These are phyloP conservation scores for Andrographis paniculata DNA, from an alignment of 305 asterid species.

Conservation along the genomic window DNA sequence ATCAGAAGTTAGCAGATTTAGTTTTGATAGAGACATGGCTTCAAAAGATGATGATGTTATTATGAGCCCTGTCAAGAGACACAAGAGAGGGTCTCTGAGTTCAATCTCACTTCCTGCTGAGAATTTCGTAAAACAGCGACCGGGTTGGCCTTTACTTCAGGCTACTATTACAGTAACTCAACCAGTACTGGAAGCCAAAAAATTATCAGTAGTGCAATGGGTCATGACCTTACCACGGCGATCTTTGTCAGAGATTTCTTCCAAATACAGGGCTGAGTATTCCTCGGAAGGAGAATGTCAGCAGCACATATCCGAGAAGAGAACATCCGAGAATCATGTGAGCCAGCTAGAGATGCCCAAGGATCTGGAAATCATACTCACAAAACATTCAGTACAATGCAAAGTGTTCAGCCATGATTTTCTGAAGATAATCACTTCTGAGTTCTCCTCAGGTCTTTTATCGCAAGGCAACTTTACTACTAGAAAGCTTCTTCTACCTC, in stretches of 20 bases:
- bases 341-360: slow-evolving; percentile 26
- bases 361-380: slow-evolving; percentile 48
- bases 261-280: slow-evolving; percentile 28
- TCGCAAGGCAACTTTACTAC: not conserved
- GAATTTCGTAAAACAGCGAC: slow-evolving; percentile 57
- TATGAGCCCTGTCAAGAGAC: slow-evolving; percentile 27
- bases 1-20: slow-evolving; percentile 22
- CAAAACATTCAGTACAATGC: slow-evolving; percentile 32
- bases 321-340: not conserved
- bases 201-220: slow-evolving; percentile 90
- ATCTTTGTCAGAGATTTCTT: slow-evolving; percentile 38
- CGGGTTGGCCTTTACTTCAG: slow-evolving; percentile 96
- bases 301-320: slow-evolving; percentile 15
- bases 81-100: slow-evolving; percentile 45
- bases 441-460: slow-evolving; percentile 58
- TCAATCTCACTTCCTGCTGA: slow-evolving; percentile 61
- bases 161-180: slow-evolving; percentile 42
- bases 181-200: slow-evolving; percentile 41
- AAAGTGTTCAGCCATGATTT: slow-evolving; percentile 49
- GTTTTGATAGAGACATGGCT: slow-evolving; percentile 27
- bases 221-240: slow-evolving; percentile 75
- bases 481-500: too few species aligned
- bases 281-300: slow-evolving; percentile 26
- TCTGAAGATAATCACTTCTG: slow-evolving; percentile 48
- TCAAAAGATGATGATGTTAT: slow-evolving; percentile 31